These are phyloP conservation scores for Dioscorea cayenensis DNA, from an alignment of 116 monocot species.

Conservation along the genomic window DNA sequence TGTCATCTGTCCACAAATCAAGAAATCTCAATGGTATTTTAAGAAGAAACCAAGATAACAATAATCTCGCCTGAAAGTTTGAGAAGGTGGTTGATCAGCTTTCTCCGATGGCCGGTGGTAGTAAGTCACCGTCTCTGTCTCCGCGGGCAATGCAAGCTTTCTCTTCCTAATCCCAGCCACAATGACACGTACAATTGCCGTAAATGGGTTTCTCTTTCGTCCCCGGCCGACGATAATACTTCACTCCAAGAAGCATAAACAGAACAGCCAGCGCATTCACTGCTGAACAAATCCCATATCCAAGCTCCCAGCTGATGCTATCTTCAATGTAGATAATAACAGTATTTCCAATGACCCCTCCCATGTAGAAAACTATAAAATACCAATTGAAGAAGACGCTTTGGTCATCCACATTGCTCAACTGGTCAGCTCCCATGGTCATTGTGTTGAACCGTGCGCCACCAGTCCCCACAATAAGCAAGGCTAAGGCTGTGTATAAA, in stretches of 20 bases:
- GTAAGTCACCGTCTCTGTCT: background rate
- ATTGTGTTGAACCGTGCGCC: constrained; percentile 30
- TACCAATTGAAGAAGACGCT: constrained; percentile 56
- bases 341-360: constrained; percentile 17
- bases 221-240: constrained; percentile 14
- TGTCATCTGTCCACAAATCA: too few relatives aligned
- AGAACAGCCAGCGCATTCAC: background rate
- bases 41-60: too few relatives aligned
- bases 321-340: constrained; percentile 49
- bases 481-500: constrained; percentile 22
- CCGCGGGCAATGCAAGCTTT: background rate
- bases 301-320: constrained; percentile 35
- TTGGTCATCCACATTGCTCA: constrained; percentile 15
- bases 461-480: constrained; percentile 22
- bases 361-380: constrained; percentile 17
- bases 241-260: constrained; percentile 16
- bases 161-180: constrained; percentile 38
- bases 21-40: too few relatives aligned
- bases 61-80: constrained; percentile 14
- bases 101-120: background rate
- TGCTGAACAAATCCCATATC: constrained; percentile 28
- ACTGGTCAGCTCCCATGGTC: constrained; percentile 50
- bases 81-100: background rate
- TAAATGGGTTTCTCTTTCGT: constrained; percentile 38
- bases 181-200: constrained; percentile 16